Percentiles rank a stretch among this genome's conserved stretches.
phyloP scores from a whole-genome alignment of 2,329 filamentous ascomycete species.

The Lecanicillium sp. region DNA sequence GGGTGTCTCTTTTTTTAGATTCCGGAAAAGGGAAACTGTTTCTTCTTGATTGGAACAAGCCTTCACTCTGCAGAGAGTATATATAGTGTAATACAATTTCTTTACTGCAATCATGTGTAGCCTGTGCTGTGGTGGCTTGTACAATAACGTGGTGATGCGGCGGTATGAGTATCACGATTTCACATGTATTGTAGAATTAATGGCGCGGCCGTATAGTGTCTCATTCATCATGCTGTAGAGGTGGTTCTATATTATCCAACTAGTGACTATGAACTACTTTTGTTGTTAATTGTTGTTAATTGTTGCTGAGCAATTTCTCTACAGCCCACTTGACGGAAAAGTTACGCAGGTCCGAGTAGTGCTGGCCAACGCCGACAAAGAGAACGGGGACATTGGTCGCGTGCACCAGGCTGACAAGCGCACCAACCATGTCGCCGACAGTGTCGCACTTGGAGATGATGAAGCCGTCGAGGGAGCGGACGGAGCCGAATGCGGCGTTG shows the following conservation, averaged over 20 bases:
- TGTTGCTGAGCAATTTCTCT: slow-evolving; percentile 52
- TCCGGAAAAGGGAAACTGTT: not conserved
- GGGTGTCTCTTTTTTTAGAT: slow-evolving; percentile 3
- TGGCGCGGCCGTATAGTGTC: too few relatives aligned
- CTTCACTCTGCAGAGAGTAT: not conserved
- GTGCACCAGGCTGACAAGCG: slow-evolving; percentile 93
- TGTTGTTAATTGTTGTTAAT: too few relatives aligned
- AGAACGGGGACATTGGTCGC: slow-evolving; percentile 93
- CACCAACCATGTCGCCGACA: slow-evolving; percentile 97
- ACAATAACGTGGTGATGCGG: too few relatives aligned
- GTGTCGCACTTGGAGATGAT: slow-evolving; percentile 99
- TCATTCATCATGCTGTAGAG: too few relatives aligned
- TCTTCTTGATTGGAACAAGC: too few relatives aligned
- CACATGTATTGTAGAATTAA: too few relatives aligned
- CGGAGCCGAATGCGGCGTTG: slow-evolving; percentile 81
- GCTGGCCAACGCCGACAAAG: slow-evolving; percentile 72
- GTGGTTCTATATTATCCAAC: too few relatives aligned
- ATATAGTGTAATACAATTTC: slow-evolving; percentile 6
- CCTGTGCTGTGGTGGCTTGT: too few relatives aligned
- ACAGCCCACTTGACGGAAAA: slow-evolving; percentile 65
- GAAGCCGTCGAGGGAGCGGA: slow-evolving; percentile 81
- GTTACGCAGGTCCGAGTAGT: slow-evolving; percentile 61
- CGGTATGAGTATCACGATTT: too few relatives aligned
- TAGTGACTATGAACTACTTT: too few relatives aligned
- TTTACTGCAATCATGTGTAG: slow-evolving; percentile 5